A percentile compares a stretch with the other conserved stretches of the same genome.
These are phyloP conservation scores for Pythium biforme DNA, from an alignment of 352 stramenopile genomes.

Conservation along the genomic window DNA sequence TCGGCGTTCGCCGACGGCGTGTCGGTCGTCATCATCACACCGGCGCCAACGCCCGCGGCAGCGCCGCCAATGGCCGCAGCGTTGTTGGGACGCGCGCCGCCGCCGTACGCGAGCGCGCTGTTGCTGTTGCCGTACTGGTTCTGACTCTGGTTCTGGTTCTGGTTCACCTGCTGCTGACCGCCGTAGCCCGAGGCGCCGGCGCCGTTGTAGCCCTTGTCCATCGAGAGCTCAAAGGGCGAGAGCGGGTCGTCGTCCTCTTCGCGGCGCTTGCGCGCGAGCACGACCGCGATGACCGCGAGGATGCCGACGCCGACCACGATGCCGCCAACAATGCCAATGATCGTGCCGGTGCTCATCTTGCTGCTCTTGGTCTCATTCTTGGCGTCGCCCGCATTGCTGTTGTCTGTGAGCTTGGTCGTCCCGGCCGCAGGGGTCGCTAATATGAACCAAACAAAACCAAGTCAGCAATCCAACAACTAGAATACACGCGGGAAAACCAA, in stretches of 20 bases:
- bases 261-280: conserved; percentile 47
- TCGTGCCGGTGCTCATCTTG: conserved; percentile 68
- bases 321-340: conserved; percentile 66
- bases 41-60: conserved; percentile 25
- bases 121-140: conserved; percentile 7
- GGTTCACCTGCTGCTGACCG: conserved; percentile 10
- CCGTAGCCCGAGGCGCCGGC: conserved; percentile 13
- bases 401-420: conserved; percentile 17
- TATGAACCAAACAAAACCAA: too few species aligned
- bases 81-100: conserved; percentile 14
- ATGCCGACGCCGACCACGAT: conserved; percentile 63
- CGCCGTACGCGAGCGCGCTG: conserved; percentile 21
- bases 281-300: conserved; percentile 56
- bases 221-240: conserved; percentile 81
- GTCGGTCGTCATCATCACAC: conserved; percentile 31
- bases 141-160: conserved; percentile 27
- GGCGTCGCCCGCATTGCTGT: conserved; percentile 2
- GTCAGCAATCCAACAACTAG: too few species aligned
- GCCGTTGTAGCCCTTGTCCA: conserved; percentile 76
- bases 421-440: too few species aligned
- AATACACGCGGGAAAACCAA: too few species aligned
- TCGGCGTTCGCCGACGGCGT: conserved; percentile 39
- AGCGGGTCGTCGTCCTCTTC: conserved; percentile 72
- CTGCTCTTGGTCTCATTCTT: conserved; percentile 25
- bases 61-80: conserved; percentile 20